Evolutionary conservation across 192 early-diverging fungal genomes (phyloP), one percentile per base, ranked within the genome.

Genomic region (Chytriomyces sp.): DNA sequence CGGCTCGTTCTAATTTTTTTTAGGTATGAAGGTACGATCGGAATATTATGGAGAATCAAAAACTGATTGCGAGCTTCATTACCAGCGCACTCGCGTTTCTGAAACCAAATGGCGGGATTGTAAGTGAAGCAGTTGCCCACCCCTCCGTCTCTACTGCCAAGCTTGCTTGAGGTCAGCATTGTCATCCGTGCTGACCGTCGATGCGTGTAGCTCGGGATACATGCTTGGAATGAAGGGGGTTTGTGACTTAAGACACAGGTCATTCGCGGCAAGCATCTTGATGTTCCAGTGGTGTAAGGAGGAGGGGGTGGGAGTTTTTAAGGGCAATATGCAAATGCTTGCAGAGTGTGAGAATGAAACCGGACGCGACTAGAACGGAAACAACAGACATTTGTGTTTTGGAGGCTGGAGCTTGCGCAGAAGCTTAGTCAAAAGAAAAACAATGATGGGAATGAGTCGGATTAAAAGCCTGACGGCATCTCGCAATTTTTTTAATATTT

Each of bases 281-380:
- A n/a, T n/a, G 91, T 7, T 99, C 98, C 70, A 83, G 87, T 70
- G 96, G 98, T 83, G 86, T 95, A 5, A 86, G 96, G 49, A 99
- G 96, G 3, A 88, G 98, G 19, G 96, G 96, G 4, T 97, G 90
- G 76, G 88, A 93, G n/a, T n/a, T n/a, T n/a, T n/a, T n/a, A n/a
- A n/a, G n/a, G n/a, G n/a, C n/a, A n/a, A n/a, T n/a, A n/a, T n/a
- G n/a, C n/a, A n/a, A n/a, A n/a, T n/a, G n/a, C n/a, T n/a, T n/a
- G n/a, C n/a, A n/a, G n/a, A n/a, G n/a, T n/a, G n/a, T n/a, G n/a
- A n/a, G n/a, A n/a, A n/a, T n/a, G n/a, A n/a, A n/a, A n/a, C n/a
- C 73, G 87, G 94, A 31, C 92, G 93, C 0, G 39, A 91, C 17
- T 93, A 91, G 38, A 84, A 80, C 34, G 80, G 74, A 4, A 87